Base-by-base conservation (phyloP, 2,329 filamentous ascomycete species). In the Apiospora rasikravindrae region DNA sequence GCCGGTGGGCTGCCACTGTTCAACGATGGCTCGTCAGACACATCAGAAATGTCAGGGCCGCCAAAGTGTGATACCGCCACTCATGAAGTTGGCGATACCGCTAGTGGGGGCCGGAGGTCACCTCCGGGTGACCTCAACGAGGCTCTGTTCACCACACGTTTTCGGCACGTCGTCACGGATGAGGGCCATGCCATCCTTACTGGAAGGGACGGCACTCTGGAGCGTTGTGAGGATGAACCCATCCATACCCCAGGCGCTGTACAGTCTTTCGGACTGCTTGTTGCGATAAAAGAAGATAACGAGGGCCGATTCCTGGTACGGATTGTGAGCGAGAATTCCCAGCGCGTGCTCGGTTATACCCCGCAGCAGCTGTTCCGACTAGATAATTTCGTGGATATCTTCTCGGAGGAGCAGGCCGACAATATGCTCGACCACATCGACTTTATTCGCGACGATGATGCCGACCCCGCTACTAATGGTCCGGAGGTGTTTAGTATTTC, bases 161-260 rank as follows among this genome's bases (percentile, higher is more conserved):
- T 97, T 82, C 93, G 91, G 76, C 94, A 98, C 78, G 86, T 93
- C 4, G 84, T 92, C 37, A 95, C 93, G 0, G 90, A 93, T 2
- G 92, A 91, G 22, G 94, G 94, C 0, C 94, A 98, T 82, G 90
- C 92, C 37, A 89, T 97, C 42, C 93, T 97, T 70, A 96, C 94
- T 0, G 94, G 94, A 7, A 88, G 92, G 71, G 91, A 94, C 70
- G 92, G 90, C 1, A 89, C 87, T 0, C 83, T 96, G 64, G 93
- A 97, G 79, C 88, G 90, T 70, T 98, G 95, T 78, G 95, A 98
- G 81, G 95, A 98, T 77, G 95, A 98, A 77, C 94, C 95, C 0
- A 97, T 98, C 37, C 94, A 96, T 75, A 92, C 94, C 0, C 95
- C 95, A 0, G 94, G 94, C 45, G 93, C 93, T 1, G 84, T 95